Evolutionary conservation across 805 yeast species (phyloP).

Genomic region (Metschnikowia orientalis): DNA sequence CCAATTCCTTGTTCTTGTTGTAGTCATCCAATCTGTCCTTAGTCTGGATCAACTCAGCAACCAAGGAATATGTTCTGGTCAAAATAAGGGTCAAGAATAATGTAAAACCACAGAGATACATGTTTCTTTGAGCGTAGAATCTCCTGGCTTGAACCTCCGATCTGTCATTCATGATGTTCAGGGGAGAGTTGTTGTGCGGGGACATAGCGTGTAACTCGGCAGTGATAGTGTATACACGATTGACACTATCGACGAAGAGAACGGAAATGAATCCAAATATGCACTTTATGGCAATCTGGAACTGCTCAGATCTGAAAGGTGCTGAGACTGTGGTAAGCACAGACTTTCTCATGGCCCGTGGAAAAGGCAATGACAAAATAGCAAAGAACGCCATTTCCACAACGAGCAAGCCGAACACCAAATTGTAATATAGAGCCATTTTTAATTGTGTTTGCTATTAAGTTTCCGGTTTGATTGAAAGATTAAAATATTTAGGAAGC

Average conservation of each 20-base stretch:
- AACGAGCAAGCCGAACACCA: constrained; percentile 71
- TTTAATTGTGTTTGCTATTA: too few species aligned
- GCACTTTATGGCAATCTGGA: constrained; percentile 76
- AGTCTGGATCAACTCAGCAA: constrained; percentile 62
- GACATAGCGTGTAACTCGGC: constrained; percentile 48
- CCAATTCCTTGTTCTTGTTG: constrained; percentile 23
- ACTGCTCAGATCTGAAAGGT: constrained; percentile 67
- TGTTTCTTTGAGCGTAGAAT: constrained; percentile 93
- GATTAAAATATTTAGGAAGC: too few species aligned
- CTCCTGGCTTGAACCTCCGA: constrained; percentile 85
- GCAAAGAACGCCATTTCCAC: constrained; percentile 77
- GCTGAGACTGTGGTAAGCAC: constrained; percentile 57
- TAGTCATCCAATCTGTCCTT: constrained; percentile 53
- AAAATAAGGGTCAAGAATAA: constrained; percentile 82
- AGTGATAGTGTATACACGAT: constrained; percentile 69
- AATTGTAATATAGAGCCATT: constrained; percentile 43
- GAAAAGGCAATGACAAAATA: constrained; percentile 79
- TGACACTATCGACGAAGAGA: constrained; percentile 82
- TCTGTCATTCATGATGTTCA: constrained; percentile 48
- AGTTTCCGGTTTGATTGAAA: too few species aligned
- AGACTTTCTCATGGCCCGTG: constrained; percentile 66
- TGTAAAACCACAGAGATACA: constrained; percentile 94
- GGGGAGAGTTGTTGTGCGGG: constrained; percentile 15
- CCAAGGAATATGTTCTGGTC: constrained; percentile 77
- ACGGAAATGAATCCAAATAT: constrained; percentile 77